Evolutionary conservation across 495 filamentous ascomycete species (phyloP).

Genomic region (Hypoxylon lienhwacheense): DNA sequence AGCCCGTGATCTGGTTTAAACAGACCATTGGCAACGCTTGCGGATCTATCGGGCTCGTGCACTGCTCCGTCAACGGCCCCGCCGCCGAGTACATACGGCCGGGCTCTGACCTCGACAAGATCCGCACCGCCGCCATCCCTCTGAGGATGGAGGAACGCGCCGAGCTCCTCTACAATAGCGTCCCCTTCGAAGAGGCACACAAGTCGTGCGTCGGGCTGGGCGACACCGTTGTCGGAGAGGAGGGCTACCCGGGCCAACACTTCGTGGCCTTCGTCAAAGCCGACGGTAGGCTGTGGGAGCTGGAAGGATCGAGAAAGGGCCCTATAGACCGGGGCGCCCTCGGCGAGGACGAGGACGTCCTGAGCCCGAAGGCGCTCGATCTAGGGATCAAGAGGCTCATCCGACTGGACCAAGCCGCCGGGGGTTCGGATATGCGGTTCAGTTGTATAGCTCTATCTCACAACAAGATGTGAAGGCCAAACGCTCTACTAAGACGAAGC

Average conservation of each 20-base stretch:
- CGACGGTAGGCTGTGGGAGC: slow-evolving; percentile 74
- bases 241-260: slow-evolving; percentile 58
- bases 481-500: too few species aligned
- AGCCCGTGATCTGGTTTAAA: slow-evolving; percentile 70
- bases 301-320: slow-evolving; percentile 73
- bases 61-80: slow-evolving; percentile 48
- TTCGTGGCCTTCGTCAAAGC: slow-evolving; percentile 77
- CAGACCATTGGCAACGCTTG: slow-evolving; percentile 81
- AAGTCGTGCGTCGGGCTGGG: slow-evolving; percentile 65
- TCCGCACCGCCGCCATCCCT: slow-evolving; percentile 49
- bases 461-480: slow-evolving; percentile 2
- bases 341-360: slow-evolving; percentile 64
- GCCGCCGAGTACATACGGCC: slow-evolving; percentile 55
- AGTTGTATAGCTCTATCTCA: slow-evolving; percentile 57
- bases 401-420: slow-evolving; percentile 48
- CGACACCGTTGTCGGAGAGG: slow-evolving; percentile 59
- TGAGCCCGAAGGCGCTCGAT: slow-evolving; percentile 65
- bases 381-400: slow-evolving; percentile 61
- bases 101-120: slow-evolving; percentile 45
- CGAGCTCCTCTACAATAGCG: slow-evolving; percentile 68
- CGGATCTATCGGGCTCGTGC: slow-evolving; percentile 72
- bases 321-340: slow-evolving; percentile 71
- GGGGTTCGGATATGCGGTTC: slow-evolving; percentile 53
- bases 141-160: slow-evolving; percentile 61
- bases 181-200: slow-evolving; percentile 70